Base-by-base conservation (phyloP, 108 stramenopile species). In the Cyclostephanos invisitatus region DNA sequence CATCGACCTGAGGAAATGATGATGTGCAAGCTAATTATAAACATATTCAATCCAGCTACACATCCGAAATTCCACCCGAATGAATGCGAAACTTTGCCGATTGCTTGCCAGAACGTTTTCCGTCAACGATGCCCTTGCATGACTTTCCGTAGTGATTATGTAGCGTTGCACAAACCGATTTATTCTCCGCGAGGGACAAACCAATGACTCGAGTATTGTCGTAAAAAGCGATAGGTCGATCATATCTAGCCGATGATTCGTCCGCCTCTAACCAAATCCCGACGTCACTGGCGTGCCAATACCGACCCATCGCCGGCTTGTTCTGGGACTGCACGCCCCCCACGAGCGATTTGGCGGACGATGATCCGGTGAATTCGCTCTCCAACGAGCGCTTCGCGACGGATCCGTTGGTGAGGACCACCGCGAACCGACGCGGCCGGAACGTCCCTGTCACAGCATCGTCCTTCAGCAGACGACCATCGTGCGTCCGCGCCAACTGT, bases 251-350 rank as follows among this genome's bases (percentile, higher is more conserved):
- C 7, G 60, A 27, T 21, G 32, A 17, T 0, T 62, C 49, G 2
- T 58, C 66, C 42, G 57, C 67, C 27, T 80, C 78, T 20, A 80
- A 37, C 78, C 78, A 80, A 29, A 80, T 14, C 12, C 78, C 72
- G 42, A 80, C 49, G 22, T 80, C 78, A n/a, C 72, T 68, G 22
- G 62, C 72, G n/a, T 68, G 78, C 78, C 78, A 80, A 64, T 73
- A 80, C n/a, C 67, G 59, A 25, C 78, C 78, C 78, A 80, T 73
- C 14, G 78, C 78, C 14, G 72, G 78, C 58, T 73, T 72, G 27
- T 77, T 20, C 10, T 48, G 24, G 21, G 61, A 40, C 17, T 35
- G 24, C 5, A 1, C 36, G 0, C 9, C 60, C 14, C 20, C 12
- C 7, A 47, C 9, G 9, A 42, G n/a, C 28, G 12, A 53, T 28